phyloP scores from a whole-genome alignment of 1,284 basidiomycete species.

The Puccinia hordei region DNA sequence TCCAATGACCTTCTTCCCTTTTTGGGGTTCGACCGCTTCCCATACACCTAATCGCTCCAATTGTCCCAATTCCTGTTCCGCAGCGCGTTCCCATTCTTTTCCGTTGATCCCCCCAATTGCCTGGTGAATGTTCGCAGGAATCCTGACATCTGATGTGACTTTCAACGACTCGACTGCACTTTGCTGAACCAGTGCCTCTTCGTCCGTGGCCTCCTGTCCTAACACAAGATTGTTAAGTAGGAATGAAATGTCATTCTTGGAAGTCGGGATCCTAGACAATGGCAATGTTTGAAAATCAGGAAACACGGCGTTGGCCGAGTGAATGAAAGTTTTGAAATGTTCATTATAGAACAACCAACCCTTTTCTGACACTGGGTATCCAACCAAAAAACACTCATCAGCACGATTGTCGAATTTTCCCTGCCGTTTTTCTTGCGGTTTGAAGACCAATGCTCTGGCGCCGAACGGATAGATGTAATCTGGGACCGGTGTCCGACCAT shows the following conservation, averaged over 20 bases:
- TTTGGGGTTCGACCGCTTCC: neutral
- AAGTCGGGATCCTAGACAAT: neutral
- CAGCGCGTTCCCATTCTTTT: neutral
- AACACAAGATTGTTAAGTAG: neutral
- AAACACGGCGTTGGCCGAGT: constrained; percentile 6
- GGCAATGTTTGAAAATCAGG: neutral
- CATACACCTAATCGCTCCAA: constrained; percentile 9
- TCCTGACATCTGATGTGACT: neutral
- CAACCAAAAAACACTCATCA: constrained; percentile 4
- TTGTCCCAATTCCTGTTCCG: neutral
- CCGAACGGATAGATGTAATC: neutral
- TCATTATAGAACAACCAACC: constrained; percentile 27
- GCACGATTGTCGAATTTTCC: neutral
- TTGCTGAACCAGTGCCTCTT: neutral
- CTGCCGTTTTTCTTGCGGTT: neutral
- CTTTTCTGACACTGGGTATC: neutral
- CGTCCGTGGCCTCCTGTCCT: constrained; percentile 1
- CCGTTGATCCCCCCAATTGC: neutral
- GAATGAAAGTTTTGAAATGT: neutral
- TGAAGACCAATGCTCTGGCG: neutral
- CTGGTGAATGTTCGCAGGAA: neutral
- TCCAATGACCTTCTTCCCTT: neutral
- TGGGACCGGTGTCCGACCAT: neutral
- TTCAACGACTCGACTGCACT: neutral
- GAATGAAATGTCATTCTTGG: neutral